phyloP scores from a whole-genome alignment of 2,329 filamentous ascomycete genomes.

The Colletotrichum sp. region DNA sequence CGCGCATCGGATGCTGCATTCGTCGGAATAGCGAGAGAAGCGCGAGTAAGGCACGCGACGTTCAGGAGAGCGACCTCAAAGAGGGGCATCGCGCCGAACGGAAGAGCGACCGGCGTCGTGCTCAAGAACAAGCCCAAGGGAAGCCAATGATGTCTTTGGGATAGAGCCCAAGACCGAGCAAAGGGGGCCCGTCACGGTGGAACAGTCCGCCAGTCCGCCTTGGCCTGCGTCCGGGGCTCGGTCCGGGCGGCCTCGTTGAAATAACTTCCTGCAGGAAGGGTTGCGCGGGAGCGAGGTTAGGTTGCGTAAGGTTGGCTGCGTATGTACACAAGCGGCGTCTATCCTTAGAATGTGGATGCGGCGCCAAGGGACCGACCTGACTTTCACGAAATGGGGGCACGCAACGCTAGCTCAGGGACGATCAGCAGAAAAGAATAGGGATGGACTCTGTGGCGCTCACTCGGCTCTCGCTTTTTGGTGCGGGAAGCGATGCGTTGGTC shows the following conservation, averaged over 20 bases:
- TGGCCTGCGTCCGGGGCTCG: slow-evolving; percentile 12
- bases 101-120: not conserved
- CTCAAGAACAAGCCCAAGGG: not conserved
- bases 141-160: not conserved
- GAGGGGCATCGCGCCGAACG: not conserved
- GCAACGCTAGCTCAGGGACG: slow-evolving; percentile 5
- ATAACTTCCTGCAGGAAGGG: not conserved
- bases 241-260: not conserved
- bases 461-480: slow-evolving; percentile 20
- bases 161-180: not conserved
- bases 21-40: slow-evolving; percentile 10
- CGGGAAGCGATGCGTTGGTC: slow-evolving; percentile 14
- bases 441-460: not conserved
- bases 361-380: not conserved
- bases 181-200: slow-evolving; percentile 1
- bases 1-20: not conserved
- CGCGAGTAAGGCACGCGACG: not conserved
- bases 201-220: slow-evolving; percentile 8
- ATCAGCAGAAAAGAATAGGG: not conserved
- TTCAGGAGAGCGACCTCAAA: not conserved
- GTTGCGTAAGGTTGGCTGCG: not conserved
- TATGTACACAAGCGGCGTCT: not conserved
- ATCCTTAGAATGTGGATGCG: not conserved
- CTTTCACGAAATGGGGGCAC: not conserved
- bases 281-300: not conserved